Conservation (phyloP, 202 grass and related monocot genomes). For the Alloteropsis angusta region DNA sequence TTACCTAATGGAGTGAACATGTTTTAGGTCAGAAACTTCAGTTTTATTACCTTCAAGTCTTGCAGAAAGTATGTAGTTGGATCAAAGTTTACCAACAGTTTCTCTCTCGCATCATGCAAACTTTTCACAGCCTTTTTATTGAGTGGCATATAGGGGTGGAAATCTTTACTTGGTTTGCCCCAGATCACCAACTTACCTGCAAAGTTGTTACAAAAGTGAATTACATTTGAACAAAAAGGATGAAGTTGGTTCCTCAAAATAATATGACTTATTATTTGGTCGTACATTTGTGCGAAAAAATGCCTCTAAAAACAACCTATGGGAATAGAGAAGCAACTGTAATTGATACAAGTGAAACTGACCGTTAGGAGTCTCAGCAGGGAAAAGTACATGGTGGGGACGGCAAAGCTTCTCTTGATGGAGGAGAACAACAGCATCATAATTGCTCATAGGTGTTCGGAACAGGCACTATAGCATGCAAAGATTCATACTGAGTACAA, state of each 20-base stretch:
- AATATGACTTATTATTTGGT: not conserved
- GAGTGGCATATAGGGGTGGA: constrained; percentile 58
- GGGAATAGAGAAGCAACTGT: not conserved
- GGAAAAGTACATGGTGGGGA: constrained; percentile 71
- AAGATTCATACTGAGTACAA: not conserved
- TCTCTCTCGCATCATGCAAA: constrained; percentile 60
- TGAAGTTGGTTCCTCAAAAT: not conserved
- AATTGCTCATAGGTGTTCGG: constrained; percentile 84
- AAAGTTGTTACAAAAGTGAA: constrained; percentile 14
- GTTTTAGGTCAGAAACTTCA: constrained; percentile 7
- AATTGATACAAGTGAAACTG: constrained; percentile 23
- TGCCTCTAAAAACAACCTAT: not conserved
- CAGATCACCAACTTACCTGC: constrained; percentile 61
- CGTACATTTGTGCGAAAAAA: not conserved
- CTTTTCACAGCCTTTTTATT: constrained; percentile 30
- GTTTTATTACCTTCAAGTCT: constrained; percentile 75
- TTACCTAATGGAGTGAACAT: not conserved
- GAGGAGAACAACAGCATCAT: constrained; percentile 84
- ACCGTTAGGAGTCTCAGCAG: constrained; percentile 58
- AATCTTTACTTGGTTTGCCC: constrained; percentile 74
- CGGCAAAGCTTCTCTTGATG: constrained; percentile 62
- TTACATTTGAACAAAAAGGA: constrained; percentile 21
- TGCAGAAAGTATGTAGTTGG: constrained; percentile 55
- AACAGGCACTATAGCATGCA: constrained; percentile 38
- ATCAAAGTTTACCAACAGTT: constrained; percentile 80